Base-by-base conservation (phyloP, 2,329 filamentous ascomycete genomes). In the Talaromyces sp. region DNA sequence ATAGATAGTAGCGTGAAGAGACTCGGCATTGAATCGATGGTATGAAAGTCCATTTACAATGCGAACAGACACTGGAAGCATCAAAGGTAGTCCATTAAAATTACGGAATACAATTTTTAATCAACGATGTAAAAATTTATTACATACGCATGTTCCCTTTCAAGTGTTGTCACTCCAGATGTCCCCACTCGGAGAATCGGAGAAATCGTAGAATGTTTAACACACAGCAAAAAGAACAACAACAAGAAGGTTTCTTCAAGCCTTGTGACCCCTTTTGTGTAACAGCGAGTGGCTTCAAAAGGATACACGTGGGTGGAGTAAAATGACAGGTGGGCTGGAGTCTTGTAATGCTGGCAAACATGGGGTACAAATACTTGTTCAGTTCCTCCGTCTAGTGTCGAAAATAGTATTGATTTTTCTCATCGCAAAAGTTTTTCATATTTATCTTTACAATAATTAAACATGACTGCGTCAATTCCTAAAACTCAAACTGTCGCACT, bases 401-500 rank as follows among this genome's bases (percentile, higher is more conserved):
- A 35, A 19, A n/a, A 38, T 38, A n/a, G 26, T 38, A 12, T 10
- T 43, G 2, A 19, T 43, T 12, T 38, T 27, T 17, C 32, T 41
- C 19, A 38, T 19, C 31, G 8, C n/a, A 8, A 12, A 10, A 46
- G 11, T 24, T 46, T 24, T 8, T 46, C 11, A 2, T 14, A 38
- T 38, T 26, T 26, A 26, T 26, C 26, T n/a, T 41, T 17, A 57
- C 27, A 27, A 11, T 3, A 29, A 17, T 29, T 10, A 24, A 48
- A 24, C 21, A 56, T 60, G 43, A 3, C 55, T 24, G 38, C 56
- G 32, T 29, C 58, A 50, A 64, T 68, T 50, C 66, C 62, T 11
- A 54, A 65, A 53, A 67, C 65, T 8, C 75, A 79, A 61, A 78
- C 72, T 2, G 76, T 75, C 26, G 75, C 76, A 48, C 66, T 78